phyloP scores from a whole-genome alignment of 495 filamentous ascomycete species.

The Xylaria flabelliformis region DNA sequence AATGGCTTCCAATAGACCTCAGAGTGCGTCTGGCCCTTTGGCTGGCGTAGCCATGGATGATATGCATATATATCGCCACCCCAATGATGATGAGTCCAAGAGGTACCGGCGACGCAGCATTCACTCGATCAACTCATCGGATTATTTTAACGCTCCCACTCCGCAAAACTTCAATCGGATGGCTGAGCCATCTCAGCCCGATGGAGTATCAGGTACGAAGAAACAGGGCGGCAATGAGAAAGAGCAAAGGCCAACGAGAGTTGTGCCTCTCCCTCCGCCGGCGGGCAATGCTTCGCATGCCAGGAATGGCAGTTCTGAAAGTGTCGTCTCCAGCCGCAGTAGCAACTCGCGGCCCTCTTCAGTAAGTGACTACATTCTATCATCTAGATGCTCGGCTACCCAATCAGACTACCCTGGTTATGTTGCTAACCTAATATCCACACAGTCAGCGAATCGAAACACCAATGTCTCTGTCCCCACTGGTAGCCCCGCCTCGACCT shows the following conservation, averaged over 20 bases:
- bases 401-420: constrained; percentile 47
- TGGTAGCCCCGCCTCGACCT: constrained; percentile 55
- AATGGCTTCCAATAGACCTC: constrained; percentile 46
- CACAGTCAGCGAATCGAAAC: constrained; percentile 57
- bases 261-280: constrained; percentile 33
- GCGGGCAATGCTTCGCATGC: constrained; percentile 33
- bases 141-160: constrained; percentile 52
- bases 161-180: constrained; percentile 49
- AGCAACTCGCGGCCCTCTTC: constrained; percentile 53
- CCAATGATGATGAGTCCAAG: constrained; percentile 68
- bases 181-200: constrained; percentile 47
- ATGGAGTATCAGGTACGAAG: constrained; percentile 42
- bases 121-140: constrained; percentile 75
- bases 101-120: constrained; percentile 83
- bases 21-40: constrained; percentile 50
- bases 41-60: constrained; percentile 58
- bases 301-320: constrained; percentile 52
- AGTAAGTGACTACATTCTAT: constrained; percentile 46
- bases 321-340: constrained; percentile 50
- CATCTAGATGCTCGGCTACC: constrained; percentile 36
- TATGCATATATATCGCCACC: constrained; percentile 54
- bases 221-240: constrained; percentile 43
- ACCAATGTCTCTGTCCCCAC: constrained; percentile 51
- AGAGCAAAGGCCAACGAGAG: constrained; percentile 42
- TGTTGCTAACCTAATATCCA: constrained; percentile 36